Evolutionary conservation across 306 rosid genomes (phyloP).

Genomic region (Gynostemma pentaphyllum): DNA sequence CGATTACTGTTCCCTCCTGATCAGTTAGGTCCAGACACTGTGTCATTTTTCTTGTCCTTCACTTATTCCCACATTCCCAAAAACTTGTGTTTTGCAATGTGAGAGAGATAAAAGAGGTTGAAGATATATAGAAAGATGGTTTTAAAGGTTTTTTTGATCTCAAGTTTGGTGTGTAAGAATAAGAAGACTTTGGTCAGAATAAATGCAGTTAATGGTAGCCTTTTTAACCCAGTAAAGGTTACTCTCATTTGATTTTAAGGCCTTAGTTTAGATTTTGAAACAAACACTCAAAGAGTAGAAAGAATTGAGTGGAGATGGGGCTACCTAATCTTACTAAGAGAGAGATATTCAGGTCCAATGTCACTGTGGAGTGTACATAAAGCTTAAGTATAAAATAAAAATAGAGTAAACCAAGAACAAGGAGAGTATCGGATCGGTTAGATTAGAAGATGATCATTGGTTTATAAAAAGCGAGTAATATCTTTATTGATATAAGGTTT

Average conservation of each 20-base stretch:
- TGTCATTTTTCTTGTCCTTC: background rate
- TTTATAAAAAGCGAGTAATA: too few relatives aligned
- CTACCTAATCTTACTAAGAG: conserved; percentile 2
- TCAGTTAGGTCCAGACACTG: background rate
- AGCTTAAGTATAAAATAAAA: background rate
- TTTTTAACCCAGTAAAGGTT: background rate
- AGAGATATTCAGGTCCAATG: background rate
- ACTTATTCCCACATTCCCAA: background rate
- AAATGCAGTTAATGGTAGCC: background rate
- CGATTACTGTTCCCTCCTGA: background rate
- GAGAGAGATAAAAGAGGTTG: background rate
- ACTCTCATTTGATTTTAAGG: background rate
- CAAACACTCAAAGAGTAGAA: conserved; percentile 7
- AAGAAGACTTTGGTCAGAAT: conserved; percentile 3
- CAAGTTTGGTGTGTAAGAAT: background rate
- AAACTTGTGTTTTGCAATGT: background rate
- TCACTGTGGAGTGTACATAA: conserved; percentile 8
- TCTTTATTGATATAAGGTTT: too few relatives aligned
- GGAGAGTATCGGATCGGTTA: too few relatives aligned
- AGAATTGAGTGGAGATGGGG: conserved; percentile 10
- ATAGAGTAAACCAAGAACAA: background rate
- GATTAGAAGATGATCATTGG: too few relatives aligned
- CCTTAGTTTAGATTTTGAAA: background rate
- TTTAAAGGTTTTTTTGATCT: conserved; percentile 10
- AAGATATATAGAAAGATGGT: background rate